Conservation (phyloP, 306 rosid species). For the Vigna nakashimae region DNA sequence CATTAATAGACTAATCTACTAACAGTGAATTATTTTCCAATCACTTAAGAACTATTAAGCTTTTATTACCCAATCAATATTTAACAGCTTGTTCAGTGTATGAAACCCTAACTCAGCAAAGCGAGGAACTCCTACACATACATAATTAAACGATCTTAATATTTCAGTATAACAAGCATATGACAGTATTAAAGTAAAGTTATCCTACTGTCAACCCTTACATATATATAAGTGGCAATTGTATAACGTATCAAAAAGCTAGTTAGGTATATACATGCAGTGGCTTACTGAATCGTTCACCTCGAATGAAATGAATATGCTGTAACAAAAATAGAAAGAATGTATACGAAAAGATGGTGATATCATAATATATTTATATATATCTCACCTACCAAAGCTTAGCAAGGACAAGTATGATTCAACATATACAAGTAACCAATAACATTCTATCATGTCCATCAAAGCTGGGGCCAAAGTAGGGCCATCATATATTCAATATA, state of each 20-base stretch:
- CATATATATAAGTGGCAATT: neutral
- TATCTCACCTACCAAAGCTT: slow-evolving; percentile 42
- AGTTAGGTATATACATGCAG: neutral
- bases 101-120: too few relatives aligned
- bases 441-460: slow-evolving; percentile 48
- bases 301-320: slow-evolving; percentile 28
- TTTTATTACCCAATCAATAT: too few relatives aligned
- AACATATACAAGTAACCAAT: slow-evolving; percentile 35
- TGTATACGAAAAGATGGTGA: slow-evolving; percentile 7
- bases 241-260: neutral
- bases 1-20: too few relatives aligned
- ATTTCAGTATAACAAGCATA: neutral
- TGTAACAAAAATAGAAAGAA: slow-evolving; percentile 25
- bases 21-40: too few relatives aligned
- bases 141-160: neutral
- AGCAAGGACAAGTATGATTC: slow-evolving; percentile 45
- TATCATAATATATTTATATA: neutral
- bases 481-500: slow-evolving; percentile 34
- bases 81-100: too few relatives aligned
- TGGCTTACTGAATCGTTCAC: neutral
- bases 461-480: slow-evolving; percentile 20
- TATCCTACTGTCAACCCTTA: too few relatives aligned
- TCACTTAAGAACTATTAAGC: too few relatives aligned
- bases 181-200: neutral
- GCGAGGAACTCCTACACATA: too few relatives aligned